Evolutionary conservation across 495 filamentous ascomycete genomes (phyloP).

Genomic region (Rhypophila decipiens): DNA sequence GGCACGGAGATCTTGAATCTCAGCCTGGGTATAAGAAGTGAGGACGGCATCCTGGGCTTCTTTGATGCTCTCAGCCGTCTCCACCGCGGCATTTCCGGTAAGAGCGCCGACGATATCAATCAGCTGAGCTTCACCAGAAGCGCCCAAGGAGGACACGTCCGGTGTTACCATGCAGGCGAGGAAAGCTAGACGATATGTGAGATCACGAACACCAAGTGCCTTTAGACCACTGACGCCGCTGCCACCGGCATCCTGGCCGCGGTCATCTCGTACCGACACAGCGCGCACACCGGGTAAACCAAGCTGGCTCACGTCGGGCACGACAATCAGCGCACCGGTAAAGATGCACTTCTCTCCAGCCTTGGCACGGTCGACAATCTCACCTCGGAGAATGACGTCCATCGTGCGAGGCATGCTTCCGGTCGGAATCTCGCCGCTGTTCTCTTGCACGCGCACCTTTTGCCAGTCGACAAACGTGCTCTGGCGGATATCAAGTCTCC

Average conservation of each 20-base stretch:
- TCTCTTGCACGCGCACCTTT: slow-evolving; percentile 95
- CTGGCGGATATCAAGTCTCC: slow-evolving; percentile 92
- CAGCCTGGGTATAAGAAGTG: slow-evolving; percentile 68
- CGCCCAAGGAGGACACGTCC: slow-evolving; percentile 69
- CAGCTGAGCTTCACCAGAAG: slow-evolving; percentile 34
- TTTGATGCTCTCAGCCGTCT: slow-evolving; percentile 63
- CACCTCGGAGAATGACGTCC: slow-evolving; percentile 94
- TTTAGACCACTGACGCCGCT: slow-evolving; percentile 83
- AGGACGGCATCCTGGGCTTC: slow-evolving; percentile 85
- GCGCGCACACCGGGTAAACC: slow-evolving; percentile 81
- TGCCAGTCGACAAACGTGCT: slow-evolving; percentile 99
- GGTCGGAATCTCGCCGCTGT: slow-evolving; percentile 94
- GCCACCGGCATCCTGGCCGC: slow-evolving; percentile 73
- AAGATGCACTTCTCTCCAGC: slow-evolving; percentile 98
- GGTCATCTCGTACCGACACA: slow-evolving; percentile 80
- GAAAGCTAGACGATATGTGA: slow-evolving; percentile 97
- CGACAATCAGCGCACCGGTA: slow-evolving; percentile 90
- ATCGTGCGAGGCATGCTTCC: slow-evolving; percentile 98
- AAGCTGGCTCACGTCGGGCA: slow-evolving; percentile 94
- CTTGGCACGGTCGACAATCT: slow-evolving; percentile 95
- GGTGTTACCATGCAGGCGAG: slow-evolving; percentile 95
- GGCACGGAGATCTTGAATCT: slow-evolving; percentile 83
- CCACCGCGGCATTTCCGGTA: slow-evolving; percentile 59
- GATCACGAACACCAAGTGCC: slow-evolving; percentile 84
- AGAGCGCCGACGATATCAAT: slow-evolving; percentile 74